Conservation (phyloP, 495 filamentous ascomycete species). For the Annulohypoxylon bovei region DNA sequence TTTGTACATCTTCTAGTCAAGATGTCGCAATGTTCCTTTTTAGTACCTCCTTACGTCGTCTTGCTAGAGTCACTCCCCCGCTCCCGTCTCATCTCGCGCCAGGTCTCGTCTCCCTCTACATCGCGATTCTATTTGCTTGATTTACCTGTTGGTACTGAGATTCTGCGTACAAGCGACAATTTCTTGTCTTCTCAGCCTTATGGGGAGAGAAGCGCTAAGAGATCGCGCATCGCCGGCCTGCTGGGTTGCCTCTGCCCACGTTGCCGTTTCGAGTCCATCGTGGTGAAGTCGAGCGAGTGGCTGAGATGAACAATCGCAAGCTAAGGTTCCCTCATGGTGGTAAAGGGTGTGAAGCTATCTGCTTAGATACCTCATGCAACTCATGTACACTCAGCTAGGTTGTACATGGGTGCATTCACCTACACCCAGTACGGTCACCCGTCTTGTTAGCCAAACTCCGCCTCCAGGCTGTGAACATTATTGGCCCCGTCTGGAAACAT, state of each 20-base stretch:
- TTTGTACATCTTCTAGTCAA: background rate
- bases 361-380: background rate
- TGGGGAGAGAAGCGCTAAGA: background rate
- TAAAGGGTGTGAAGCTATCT: constrained; percentile 33
- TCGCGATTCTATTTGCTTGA: constrained; percentile 8
- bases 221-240: constrained; percentile 1
- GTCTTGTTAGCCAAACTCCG: constrained; percentile 43
- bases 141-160: constrained; percentile 7
- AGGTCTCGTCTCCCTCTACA: background rate
- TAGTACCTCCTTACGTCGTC: constrained; percentile 20
- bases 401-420: constrained; percentile 23
- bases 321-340: constrained; percentile 27
- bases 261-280: constrained; percentile 9
- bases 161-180: background rate
- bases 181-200: constrained; percentile 10
- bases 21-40: constrained; percentile 10
- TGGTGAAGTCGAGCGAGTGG: constrained; percentile 22
- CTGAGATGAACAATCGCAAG: constrained; percentile 21
- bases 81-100: constrained; percentile 31
- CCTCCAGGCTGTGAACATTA: constrained; percentile 42
- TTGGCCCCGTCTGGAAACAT: constrained; percentile 40
- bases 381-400: constrained; percentile 24
- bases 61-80: constrained; percentile 27
- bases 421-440: constrained; percentile 39
- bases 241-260: constrained; percentile 12